phyloP scores from a whole-genome alignment of 2,329 filamentous ascomycete species.

The Madurella mycetomatis region DNA sequence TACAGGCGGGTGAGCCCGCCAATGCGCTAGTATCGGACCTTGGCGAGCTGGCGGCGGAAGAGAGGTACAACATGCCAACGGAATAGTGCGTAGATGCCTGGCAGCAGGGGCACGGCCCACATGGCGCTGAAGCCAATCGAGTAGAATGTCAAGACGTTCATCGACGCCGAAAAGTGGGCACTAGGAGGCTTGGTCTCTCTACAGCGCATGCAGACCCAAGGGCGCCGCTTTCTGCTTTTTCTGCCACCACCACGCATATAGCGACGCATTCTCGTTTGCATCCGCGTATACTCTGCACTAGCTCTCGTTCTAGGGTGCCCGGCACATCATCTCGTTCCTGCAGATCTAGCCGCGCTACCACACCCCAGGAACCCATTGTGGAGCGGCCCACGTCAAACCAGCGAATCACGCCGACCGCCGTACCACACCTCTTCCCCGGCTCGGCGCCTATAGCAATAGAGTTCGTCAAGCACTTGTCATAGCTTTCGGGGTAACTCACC shows the following conservation, averaged over 20 bases:
- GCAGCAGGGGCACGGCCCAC: too few relatives aligned
- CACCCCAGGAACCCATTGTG: background rate
- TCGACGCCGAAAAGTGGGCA: background rate
- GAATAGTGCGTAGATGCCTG: too few relatives aligned
- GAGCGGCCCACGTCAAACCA: slow-evolving; percentile 1
- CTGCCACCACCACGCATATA: background rate
- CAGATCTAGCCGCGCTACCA: slow-evolving; percentile 2
- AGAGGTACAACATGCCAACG: too few relatives aligned
- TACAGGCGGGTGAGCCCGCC: too few relatives aligned
- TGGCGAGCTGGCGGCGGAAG: too few relatives aligned
- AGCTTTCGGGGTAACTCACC: background rate
- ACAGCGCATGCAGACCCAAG: background rate
- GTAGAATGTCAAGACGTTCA: slow-evolving; percentile 5
- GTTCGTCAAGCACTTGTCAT: slow-evolving; percentile 1
- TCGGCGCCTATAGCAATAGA: too few relatives aligned
- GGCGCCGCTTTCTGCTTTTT: slow-evolving; percentile 7
- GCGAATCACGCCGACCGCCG: too few relatives aligned
- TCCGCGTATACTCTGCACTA: background rate
- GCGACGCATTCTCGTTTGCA: slow-evolving; percentile 6
- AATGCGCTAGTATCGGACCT: too few relatives aligned
- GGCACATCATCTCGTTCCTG: slow-evolving; percentile 3
- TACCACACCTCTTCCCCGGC: too few relatives aligned
- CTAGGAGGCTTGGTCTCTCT: background rate
- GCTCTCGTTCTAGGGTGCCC: background rate
- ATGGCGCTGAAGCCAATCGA: too few relatives aligned